A percentile compares a stretch with the other conserved stretches of the same genome.
Conservation (phyloP, 129 eudicot genomes). For the Arctium lappa region DNA sequence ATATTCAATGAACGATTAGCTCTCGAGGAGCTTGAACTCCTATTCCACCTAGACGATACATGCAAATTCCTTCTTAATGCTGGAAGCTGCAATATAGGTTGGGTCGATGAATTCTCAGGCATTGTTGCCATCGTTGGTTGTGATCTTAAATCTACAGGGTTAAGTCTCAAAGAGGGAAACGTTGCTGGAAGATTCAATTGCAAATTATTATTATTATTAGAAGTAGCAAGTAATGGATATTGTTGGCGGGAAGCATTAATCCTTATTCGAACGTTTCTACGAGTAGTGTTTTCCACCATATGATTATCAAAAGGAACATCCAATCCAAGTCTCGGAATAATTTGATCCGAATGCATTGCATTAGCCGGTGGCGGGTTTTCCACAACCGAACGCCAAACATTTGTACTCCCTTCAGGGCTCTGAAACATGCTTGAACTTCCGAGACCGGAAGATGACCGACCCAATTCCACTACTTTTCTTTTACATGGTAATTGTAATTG, state of each 20-base stretch:
- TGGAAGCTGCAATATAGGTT: slow-evolving; percentile 36
- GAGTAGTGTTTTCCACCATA: slow-evolving; percentile 46
- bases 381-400: slow-evolving; percentile 38
- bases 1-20: slow-evolving; percentile 36
- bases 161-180: slow-evolving; percentile 41
- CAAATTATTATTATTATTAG: slow-evolving; percentile 17
- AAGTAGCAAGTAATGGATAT: slow-evolving; percentile 29
- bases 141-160: slow-evolving; percentile 40
- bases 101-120: slow-evolving; percentile 30
- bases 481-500: slow-evolving; percentile 47
- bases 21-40: slow-evolving; percentile 56
- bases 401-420: slow-evolving; percentile 18
- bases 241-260: slow-evolving; percentile 50
- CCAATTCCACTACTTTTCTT: slow-evolving; percentile 72
- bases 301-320: slow-evolving; percentile 39
- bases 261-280: slow-evolving; percentile 62
- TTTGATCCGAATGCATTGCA: slow-evolving; percentile 27
- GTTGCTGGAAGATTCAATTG: slow-evolving; percentile 24
- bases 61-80: slow-evolving; percentile 43
- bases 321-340: slow-evolving; percentile 52
- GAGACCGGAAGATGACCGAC: slow-evolving; percentile 73
- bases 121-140: slow-evolving; percentile 8
- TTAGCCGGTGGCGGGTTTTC: slow-evolving; percentile 16
- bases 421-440: slow-evolving; percentile 45
- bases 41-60: slow-evolving; percentile 50